Evolutionary conservation across 2,329 filamentous ascomycete species (phyloP).

Genomic region (Venturia pyrina): DNA sequence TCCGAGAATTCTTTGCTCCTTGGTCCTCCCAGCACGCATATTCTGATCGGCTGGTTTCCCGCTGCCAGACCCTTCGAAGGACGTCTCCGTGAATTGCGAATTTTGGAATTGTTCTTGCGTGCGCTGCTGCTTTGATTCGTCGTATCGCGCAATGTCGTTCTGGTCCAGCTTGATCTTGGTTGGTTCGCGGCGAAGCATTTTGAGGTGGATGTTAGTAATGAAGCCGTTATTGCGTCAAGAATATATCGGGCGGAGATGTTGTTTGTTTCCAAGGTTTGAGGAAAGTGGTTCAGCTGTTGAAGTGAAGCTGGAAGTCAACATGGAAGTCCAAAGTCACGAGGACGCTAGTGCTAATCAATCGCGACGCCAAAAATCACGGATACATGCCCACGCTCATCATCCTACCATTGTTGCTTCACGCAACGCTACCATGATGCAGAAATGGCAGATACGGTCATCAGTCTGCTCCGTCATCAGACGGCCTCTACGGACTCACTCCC

Average conservation of each 20-base stretch:
- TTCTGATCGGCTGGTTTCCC: not conserved
- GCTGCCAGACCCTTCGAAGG: not conserved
- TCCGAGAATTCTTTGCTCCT: constrained; percentile 3
- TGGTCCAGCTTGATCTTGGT: not conserved
- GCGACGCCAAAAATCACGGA: not conserved
- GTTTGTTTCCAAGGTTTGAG: not conserved
- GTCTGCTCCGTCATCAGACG: not conserved
- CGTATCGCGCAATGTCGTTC: constrained; percentile 7
- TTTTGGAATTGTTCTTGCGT: not conserved
- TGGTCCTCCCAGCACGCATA: not conserved
- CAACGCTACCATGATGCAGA: constrained; percentile 6
- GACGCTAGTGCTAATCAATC: not conserved
- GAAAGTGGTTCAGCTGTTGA: too few species aligned
- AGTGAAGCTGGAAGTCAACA: too few species aligned
- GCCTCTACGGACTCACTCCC: not conserved
- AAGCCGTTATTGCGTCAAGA: not conserved
- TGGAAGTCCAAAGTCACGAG: not conserved
- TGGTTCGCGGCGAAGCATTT: constrained; percentile 5
- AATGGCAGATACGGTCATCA: constrained; percentile 1
- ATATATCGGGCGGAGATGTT: not conserved
- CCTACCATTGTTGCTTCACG: not conserved
- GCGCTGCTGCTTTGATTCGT: not conserved
- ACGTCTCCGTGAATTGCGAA: not conserved
- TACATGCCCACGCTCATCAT: not conserved
- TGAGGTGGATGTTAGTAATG: not conserved